Evolutionary conservation across 2,329 filamentous ascomycete species (phyloP).

Genomic region (Trichoderma polysporum): DNA sequence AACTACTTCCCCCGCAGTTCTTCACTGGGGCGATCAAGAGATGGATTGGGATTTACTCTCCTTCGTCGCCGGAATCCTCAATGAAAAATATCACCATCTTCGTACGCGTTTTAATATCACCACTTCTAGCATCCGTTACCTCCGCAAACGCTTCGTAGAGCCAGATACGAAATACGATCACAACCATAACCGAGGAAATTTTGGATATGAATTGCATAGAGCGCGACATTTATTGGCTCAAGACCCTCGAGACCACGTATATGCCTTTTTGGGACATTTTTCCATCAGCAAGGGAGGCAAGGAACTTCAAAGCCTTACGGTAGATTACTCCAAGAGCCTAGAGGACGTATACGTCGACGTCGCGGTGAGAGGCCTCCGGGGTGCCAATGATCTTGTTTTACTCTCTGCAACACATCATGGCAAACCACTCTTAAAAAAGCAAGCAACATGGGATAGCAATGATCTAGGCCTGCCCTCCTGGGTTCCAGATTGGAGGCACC

Average conservation of each 20-base stretch:
- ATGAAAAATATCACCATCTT: conserved; percentile 35
- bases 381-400: conserved; percentile 31
- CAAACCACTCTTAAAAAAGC: neutral
- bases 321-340: conserved; percentile 33
- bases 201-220: conserved; percentile 39
- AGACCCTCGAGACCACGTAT: conserved; percentile 37
- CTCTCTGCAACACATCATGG: conserved; percentile 32
- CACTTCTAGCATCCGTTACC: conserved; percentile 37
- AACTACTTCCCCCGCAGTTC: conserved; percentile 34
- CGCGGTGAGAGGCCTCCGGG: conserved; percentile 32
- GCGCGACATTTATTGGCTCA: conserved; percentile 35
- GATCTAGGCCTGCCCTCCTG: conserved; percentile 33
- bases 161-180: conserved; percentile 30
- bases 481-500: conserved; percentile 40
- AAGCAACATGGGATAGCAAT: neutral
- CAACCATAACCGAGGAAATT: conserved; percentile 35
- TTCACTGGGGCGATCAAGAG: conserved; percentile 36
- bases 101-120: conserved; percentile 32
- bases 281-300: conserved; percentile 30
- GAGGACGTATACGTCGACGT: conserved; percentile 38
- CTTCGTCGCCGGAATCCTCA: conserved; percentile 33
- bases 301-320: conserved; percentile 27
- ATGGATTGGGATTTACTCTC: conserved; percentile 37
- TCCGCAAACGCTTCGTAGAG: conserved; percentile 36
- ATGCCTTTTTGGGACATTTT: conserved; percentile 39